Percentiles rank a stretch among this genome's conserved stretches.
Conservation (phyloP, 2,329 filamentous ascomycete species). For the Ophiocordyceps camponoti-floridani region DNA sequence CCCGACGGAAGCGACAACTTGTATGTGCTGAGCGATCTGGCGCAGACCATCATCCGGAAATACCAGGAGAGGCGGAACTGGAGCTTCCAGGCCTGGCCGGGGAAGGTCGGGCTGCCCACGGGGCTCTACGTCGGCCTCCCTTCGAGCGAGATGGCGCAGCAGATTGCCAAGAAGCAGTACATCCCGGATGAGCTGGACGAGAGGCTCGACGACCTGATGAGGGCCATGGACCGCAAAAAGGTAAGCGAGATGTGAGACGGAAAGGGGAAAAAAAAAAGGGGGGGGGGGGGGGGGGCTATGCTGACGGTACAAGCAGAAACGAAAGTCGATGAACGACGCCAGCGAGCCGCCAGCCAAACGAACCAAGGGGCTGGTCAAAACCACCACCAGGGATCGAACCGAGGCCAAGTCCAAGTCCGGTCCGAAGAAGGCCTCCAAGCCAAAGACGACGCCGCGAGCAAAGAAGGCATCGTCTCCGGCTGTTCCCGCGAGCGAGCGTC, state of each 20-base stretch:
- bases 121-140: conserved; percentile 61
- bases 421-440: conserved; percentile 15
- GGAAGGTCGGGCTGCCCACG: conserved; percentile 63
- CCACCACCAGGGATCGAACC: conserved; percentile 17
- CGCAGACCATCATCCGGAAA: conserved; percentile 62
- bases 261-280: too few relatives aligned
- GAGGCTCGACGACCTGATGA: conserved; percentile 50
- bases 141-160: conserved; percentile 61
- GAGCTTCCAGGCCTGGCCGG: conserved; percentile 68
- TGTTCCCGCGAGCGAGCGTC: conserved; percentile 25
- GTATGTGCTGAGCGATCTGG: conserved; percentile 75
- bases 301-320: conserved; percentile 27
- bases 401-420: conserved; percentile 16
- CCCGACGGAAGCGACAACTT: conserved; percentile 52
- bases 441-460: conserved; percentile 10
- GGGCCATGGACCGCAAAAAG: conserved; percentile 56
- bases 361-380: conserved; percentile 9
- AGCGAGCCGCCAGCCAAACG: conserved; percentile 23
- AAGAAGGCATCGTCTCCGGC: conserved; percentile 12
- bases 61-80: conserved; percentile 79
- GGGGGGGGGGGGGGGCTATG: conserved; percentile 1
- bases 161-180: conserved; percentile 74
- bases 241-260: conserved; percentile 14
- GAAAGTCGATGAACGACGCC: conserved; percentile 34
- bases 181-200: conserved; percentile 63